Conservation (phyloP, 2,329 filamentous ascomycete species). For the Penicillium sp. region DNA sequence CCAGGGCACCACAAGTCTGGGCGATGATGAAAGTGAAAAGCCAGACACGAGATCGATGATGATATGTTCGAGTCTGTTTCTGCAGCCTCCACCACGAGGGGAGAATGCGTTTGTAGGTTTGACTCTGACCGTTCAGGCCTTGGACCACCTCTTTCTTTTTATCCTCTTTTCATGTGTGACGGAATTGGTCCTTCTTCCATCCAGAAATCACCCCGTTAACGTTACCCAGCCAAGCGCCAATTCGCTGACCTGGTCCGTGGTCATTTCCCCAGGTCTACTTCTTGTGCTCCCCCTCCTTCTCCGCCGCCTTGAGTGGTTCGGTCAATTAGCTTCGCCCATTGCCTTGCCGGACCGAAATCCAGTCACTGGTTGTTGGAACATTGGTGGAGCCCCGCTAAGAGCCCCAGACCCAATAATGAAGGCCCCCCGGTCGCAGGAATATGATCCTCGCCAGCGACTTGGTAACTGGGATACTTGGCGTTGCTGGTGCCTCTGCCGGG, state of each 20-base stretch:
- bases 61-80: not conserved
- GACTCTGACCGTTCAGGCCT: not conserved
- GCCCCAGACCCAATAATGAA: slow-evolving; percentile 14
- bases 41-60: not conserved
- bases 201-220: slow-evolving; percentile 9
- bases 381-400: slow-evolving; percentile 8
- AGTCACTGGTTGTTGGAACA: not conserved
- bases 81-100: slow-evolving; percentile 1
- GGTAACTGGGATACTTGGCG: slow-evolving; percentile 13
- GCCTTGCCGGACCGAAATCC: not conserved
- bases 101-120: not conserved
- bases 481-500: not conserved
- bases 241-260: slow-evolving; percentile 9
- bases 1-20: not conserved
- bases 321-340: slow-evolving; percentile 11
- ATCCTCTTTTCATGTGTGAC: not conserved
- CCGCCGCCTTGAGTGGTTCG: slow-evolving; percentile 4
- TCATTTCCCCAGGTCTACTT: slow-evolving; percentile 12
- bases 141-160: not conserved
- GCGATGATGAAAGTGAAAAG: slow-evolving; percentile 3
- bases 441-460: slow-evolving; percentile 15
- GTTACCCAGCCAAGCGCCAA: slow-evolving; percentile 16
- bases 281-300: not conserved
- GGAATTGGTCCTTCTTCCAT: not conserved
- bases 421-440: slow-evolving; percentile 8